Conservation (phyloP, 352 stramenopile species). For the Globisporangium spinosum region DNA sequence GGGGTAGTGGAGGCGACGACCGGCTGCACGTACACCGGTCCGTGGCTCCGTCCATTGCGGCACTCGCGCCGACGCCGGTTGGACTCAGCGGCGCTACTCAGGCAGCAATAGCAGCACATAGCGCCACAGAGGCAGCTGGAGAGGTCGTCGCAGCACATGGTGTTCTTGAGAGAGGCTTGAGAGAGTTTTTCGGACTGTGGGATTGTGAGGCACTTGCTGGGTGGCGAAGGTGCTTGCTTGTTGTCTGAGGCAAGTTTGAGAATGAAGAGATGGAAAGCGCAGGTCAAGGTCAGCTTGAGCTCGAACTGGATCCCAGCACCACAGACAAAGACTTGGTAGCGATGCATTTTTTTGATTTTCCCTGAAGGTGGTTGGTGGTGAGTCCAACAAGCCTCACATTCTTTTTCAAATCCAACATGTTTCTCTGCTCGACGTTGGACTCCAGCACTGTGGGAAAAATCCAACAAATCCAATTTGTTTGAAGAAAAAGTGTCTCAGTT, state of each 20-base stretch:
- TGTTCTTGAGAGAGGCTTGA: not conserved
- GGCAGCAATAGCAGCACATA: slow-evolving; percentile 21
- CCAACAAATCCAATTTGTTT: slow-evolving; percentile 5
- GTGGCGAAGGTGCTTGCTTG: not conserved
- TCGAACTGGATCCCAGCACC: too few relatives aligned
- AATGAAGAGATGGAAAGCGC: not conserved
- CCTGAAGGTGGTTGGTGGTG: too few relatives aligned
- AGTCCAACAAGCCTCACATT: too few relatives aligned
- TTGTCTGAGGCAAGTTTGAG: not conserved
- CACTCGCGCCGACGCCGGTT: slow-evolving; percentile 12
- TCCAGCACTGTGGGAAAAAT: slow-evolving; percentile 2
- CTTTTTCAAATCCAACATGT: not conserved
- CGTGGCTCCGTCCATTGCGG: slow-evolving; percentile 10
- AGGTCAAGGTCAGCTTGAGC: too few relatives aligned
- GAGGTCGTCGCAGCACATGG: slow-evolving; percentile 30
- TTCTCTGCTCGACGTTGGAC: slow-evolving; percentile 7
- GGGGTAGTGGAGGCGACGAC: slow-evolving; percentile 22
- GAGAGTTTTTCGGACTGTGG: not conserved
- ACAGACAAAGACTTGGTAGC: not conserved
- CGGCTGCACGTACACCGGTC: slow-evolving; percentile 36
- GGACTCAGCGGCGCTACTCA: slow-evolving; percentile 13
- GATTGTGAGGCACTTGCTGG: not conserved
- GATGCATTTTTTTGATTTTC: too few relatives aligned
- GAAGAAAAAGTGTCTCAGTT: not conserved
- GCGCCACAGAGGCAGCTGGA: slow-evolving; percentile 30